Conservation (phyloP, 768 basidiomycete genomes). For the Serendipita sp. region DNA sequence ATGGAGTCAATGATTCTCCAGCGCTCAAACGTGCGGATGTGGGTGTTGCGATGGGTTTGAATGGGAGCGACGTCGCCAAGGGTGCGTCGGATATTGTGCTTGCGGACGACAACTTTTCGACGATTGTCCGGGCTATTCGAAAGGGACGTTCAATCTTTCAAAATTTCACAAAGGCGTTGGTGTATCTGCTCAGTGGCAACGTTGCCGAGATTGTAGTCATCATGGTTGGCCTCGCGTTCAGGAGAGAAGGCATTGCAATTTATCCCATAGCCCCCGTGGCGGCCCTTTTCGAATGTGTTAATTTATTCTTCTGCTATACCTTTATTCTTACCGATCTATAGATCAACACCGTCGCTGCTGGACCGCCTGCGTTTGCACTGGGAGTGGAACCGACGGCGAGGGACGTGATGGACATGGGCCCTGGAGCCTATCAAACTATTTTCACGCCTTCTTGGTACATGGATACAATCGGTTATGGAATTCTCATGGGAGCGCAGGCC, state of each 20-base stretch:
- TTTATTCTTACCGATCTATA: too few relatives aligned
- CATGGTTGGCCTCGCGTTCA: slow-evolving; percentile 42
- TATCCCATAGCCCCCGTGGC: slow-evolving; percentile 42
- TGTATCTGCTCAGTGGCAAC: slow-evolving; percentile 39
- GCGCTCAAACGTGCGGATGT: slow-evolving; percentile 43
- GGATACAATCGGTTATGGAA: slow-evolving; percentile 24
- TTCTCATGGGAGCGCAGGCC: slow-evolving; percentile 21
- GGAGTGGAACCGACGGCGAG: slow-evolving; percentile 34
- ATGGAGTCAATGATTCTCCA: slow-evolving; percentile 40
- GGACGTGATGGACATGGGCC: slow-evolving; percentile 36
- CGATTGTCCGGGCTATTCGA: slow-evolving; percentile 46
- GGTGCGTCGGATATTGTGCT: slow-evolving; percentile 49
- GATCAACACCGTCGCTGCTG: slow-evolving; percentile 35
- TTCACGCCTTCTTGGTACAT: slow-evolving; percentile 23
- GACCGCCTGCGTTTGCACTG: slow-evolving; percentile 40
- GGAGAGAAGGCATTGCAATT: slow-evolving; percentile 30
- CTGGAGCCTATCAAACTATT: slow-evolving; percentile 19
- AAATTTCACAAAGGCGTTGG: slow-evolving; percentile 41
- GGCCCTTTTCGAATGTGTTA: too few relatives aligned
- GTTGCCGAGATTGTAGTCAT: slow-evolving; percentile 41
- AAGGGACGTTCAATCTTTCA: slow-evolving; percentile 47
- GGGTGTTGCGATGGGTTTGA: slow-evolving; percentile 45
- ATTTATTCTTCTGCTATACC: too few relatives aligned
- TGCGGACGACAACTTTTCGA: slow-evolving; percentile 49
- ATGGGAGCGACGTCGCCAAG: slow-evolving; percentile 40